A percentile compares a stretch with the other conserved stretches of the same genome.
Conservation (phyloP, 306 rosid genomes). For the Fragaria vesca region DNA sequence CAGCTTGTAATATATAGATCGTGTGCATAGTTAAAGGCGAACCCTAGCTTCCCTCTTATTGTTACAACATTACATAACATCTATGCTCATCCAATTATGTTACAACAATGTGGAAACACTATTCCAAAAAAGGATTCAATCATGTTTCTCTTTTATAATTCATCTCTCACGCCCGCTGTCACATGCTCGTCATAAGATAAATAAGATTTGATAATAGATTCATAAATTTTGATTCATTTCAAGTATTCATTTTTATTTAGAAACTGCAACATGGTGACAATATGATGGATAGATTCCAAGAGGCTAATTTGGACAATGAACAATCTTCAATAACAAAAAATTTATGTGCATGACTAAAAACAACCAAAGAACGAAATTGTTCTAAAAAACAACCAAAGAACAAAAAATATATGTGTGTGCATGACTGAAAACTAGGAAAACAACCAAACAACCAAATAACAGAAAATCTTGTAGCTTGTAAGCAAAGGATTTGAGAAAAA, state of each 20-base stretch:
- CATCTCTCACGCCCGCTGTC: constrained; percentile 50
- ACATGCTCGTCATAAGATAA: constrained; percentile 47
- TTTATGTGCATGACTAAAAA: neutral
- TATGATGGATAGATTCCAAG: neutral
- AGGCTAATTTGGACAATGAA: neutral
- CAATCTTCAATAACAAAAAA: no score
- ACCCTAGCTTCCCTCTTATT: neutral
- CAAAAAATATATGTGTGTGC: no score
- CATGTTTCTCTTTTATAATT: constrained; percentile 45
- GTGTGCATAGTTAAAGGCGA: neutral
- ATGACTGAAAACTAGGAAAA: no score
- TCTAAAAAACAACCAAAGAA: no score
- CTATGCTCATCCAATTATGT: constrained; percentile 7
- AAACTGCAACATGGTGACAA: constrained; percentile 51
- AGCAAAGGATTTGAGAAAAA: no score
- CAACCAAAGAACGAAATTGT: neutral
- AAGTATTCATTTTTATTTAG: constrained; percentile 72
- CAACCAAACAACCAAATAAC: no score
- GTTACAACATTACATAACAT: neutral
- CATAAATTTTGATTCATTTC: constrained; percentile 69
- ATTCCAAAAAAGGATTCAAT: neutral
- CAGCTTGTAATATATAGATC: neutral
- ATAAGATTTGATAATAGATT: constrained; percentile 63
- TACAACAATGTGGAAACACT: constrained; percentile 1
- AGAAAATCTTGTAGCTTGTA: no score